A percentile compares a stretch with the other conserved stretches of the same genome.
phyloP scores from a whole-genome alignment of 2,329 filamentous ascomycete genomes.

The Colletotrichum sansevieriae region DNA sequence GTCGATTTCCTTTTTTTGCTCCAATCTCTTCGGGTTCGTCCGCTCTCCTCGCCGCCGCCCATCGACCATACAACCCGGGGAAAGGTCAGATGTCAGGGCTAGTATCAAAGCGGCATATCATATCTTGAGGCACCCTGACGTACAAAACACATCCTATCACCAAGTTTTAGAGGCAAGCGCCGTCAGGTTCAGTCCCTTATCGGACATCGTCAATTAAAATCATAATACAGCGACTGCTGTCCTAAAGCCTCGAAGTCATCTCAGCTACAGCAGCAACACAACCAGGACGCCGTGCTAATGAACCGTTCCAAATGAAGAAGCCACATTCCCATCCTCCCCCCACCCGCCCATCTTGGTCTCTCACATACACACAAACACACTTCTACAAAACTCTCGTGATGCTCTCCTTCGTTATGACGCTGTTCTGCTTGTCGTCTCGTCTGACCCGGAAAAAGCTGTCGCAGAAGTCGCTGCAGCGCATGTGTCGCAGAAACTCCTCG shows the following conservation, averaged over 20 bases:
- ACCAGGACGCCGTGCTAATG: background rate
- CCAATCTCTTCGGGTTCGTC: no score
- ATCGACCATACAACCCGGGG: no score
- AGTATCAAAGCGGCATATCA: no score
- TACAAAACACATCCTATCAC: no score
- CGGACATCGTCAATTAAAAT: no score
- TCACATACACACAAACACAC: background rate
- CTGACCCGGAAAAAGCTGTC: constrained; percentile 92
- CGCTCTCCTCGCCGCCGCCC: no score
- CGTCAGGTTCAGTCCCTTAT: no score
- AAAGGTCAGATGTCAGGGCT: no score
- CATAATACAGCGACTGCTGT: no score
- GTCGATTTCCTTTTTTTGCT: no score
- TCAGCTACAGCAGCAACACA: background rate
- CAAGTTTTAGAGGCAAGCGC: no score
- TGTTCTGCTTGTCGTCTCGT: constrained; percentile 87
- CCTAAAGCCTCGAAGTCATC: background rate
- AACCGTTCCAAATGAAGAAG: background rate
- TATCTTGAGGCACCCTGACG: no score
- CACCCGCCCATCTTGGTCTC: background rate
- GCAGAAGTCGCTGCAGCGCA: constrained; percentile 94
- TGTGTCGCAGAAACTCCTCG: constrained; percentile 92
- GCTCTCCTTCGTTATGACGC: constrained; percentile 80
- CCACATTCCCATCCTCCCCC: constrained; percentile 27
- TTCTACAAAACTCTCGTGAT: constrained; percentile 63